phyloP scores from a whole-genome alignment of 768 basidiomycete species.

The Trichaptum fuscoviolaceum region DNA sequence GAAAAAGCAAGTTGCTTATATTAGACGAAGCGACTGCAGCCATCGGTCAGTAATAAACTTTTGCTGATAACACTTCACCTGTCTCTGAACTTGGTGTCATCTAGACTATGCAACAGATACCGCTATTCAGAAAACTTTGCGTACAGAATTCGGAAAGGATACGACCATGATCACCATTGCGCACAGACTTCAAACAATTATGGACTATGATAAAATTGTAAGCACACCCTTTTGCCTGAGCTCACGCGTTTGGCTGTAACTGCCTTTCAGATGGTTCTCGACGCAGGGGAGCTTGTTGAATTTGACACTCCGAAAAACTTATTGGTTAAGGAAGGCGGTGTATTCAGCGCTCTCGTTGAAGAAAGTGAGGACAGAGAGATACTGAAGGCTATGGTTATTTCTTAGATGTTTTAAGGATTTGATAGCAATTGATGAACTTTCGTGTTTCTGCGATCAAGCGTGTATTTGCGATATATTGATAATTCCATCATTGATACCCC shows the following conservation, averaged over 20 bases:
- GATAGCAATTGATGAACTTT: neutral
- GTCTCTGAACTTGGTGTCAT: constrained; percentile 14
- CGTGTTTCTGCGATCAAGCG: too few relatives aligned
- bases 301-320: constrained; percentile 44
- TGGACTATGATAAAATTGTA: constrained; percentile 39
- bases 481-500: too few relatives aligned
- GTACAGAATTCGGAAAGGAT: constrained; percentile 22
- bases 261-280: constrained; percentile 41
- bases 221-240: constrained; percentile 10
- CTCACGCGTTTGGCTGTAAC: constrained; percentile 14
- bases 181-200: constrained; percentile 34
- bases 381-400: neutral
- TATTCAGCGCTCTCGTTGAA: constrained; percentile 19
- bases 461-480: too few relatives aligned
- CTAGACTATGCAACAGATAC: constrained; percentile 35
- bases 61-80: neutral
- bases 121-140: constrained; percentile 34
- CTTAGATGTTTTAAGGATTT: neutral
- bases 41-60: constrained; percentile 21
- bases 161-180: constrained; percentile 37
- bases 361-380: constrained; percentile 18
- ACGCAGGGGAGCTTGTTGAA: constrained; percentile 50
- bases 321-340: constrained; percentile 22
- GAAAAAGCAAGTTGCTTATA: constrained; percentile 39
- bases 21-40: constrained; percentile 44